These are phyloP conservation scores for Dissoconium aciculare DNA, from an alignment of 2,329 filamentous ascomycete species.

Conservation along the genomic window DNA sequence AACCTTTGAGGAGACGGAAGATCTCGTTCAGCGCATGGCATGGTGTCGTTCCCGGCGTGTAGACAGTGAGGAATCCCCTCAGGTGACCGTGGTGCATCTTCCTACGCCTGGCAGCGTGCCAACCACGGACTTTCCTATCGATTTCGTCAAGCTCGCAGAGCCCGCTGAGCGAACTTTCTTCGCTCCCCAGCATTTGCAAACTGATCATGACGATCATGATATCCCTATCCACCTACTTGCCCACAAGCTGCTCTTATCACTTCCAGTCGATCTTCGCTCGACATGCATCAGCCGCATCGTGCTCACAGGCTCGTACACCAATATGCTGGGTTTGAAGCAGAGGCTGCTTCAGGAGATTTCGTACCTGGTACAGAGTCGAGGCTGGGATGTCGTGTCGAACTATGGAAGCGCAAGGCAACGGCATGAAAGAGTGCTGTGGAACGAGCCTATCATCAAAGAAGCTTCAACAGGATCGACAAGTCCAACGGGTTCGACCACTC, in stretches of 20 bases:
- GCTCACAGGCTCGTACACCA: constrained; percentile 67
- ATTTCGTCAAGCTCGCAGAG: constrained; percentile 55
- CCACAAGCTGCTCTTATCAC: constrained; percentile 57
- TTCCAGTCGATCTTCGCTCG: constrained; percentile 70
- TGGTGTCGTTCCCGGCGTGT: constrained; percentile 47
- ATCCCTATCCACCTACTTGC: constrained; percentile 61
- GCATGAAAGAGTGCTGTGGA: constrained; percentile 8
- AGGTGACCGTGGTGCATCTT: background rate
- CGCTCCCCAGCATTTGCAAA: constrained; percentile 35
- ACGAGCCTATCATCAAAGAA: constrained; percentile 12
- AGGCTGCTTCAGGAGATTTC: constrained; percentile 64
- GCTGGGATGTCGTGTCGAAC: constrained; percentile 65
- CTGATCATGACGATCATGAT: constrained; percentile 73
- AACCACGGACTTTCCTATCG: constrained; percentile 39
- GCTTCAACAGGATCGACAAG: background rate
- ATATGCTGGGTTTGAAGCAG: constrained; percentile 62
- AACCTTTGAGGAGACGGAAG: constrained; percentile 64
- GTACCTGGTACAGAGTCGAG: constrained; percentile 47
- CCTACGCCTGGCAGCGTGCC: constrained; percentile 8
- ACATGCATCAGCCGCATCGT: constrained; percentile 80
- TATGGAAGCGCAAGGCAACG: constrained; percentile 38
- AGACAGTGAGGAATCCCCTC: constrained; percentile 2
- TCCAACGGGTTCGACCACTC: background rate
- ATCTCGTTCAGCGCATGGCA: constrained; percentile 56
- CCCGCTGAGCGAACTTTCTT: constrained; percentile 67